These are phyloP conservation scores for Hippophae rhamnoides DNA, from an alignment of 306 rosid species.

Conservation along the genomic window DNA sequence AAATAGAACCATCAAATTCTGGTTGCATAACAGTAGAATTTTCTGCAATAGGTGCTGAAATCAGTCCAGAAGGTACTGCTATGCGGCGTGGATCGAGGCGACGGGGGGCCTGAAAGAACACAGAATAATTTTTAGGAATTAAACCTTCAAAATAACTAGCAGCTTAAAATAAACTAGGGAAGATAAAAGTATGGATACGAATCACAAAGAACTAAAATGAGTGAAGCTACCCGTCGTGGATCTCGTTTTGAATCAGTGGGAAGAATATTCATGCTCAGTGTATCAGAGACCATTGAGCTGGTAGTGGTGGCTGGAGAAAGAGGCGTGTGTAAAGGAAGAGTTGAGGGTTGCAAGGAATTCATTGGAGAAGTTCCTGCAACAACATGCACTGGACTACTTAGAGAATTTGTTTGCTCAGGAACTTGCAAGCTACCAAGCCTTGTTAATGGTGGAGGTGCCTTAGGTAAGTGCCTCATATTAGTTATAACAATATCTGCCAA, in stretches of 20 bases:
- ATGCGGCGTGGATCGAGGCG: constrained; percentile 89
- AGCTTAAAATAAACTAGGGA: constrained; percentile 6
- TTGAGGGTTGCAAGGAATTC: constrained; percentile 51
- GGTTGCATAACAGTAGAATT: constrained; percentile 35
- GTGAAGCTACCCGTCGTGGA: constrained; percentile 71
- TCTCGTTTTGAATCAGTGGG: constrained; percentile 81
- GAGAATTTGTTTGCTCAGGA: constrained; percentile 36
- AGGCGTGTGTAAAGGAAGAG: constrained; percentile 39
- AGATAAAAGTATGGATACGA: constrained; percentile 6
- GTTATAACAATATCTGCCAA: constrained; percentile 94
- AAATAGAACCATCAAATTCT: constrained; percentile 46
- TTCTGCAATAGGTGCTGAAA: constrained; percentile 38
- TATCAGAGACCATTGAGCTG: constrained; percentile 43
- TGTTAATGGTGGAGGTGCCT: constrained; percentile 53
- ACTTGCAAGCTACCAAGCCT: constrained; percentile 54
- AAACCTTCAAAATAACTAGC: constrained; percentile 10
- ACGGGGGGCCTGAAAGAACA: constrained; percentile 83
- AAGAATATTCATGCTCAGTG: constrained; percentile 35
- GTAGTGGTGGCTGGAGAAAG: constrained; percentile 34
- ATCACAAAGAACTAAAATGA: constrained; percentile 10
- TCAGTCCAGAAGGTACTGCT: constrained; percentile 33
- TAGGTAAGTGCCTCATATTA: constrained; percentile 93
- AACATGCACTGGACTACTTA: constrained; percentile 42
- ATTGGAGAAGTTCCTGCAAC: constrained; percentile 36
- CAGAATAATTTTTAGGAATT: constrained; percentile 13